Conservation (phyloP, 140 eudicot species). For the Bidens hawaiensis region DNA sequence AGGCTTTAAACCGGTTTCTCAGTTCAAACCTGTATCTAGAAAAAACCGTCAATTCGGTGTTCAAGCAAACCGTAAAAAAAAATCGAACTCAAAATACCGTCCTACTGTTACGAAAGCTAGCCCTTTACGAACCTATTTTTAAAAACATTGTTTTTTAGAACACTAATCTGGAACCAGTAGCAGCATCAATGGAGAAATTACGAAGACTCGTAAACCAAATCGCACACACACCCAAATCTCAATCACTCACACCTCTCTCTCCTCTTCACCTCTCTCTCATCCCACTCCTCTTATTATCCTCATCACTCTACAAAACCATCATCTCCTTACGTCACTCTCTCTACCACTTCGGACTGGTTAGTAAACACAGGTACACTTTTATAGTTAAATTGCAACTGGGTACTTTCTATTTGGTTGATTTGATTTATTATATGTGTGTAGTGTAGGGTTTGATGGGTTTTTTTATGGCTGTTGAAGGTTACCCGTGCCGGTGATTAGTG, state of each 20-base stretch:
- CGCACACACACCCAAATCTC: conserved; percentile 43
- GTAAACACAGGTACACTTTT: conserved; percentile 38
- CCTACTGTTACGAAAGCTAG: too few relatives aligned
- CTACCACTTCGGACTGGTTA: conserved; percentile 40
- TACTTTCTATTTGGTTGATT: neutral
- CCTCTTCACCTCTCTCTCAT: conserved; percentile 50
- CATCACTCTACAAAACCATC: conserved; percentile 50
- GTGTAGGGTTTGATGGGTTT: conserved; percentile 15
- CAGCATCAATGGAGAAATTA: conserved; percentile 49
- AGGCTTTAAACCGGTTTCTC: too few relatives aligned
- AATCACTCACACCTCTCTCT: conserved; percentile 32
- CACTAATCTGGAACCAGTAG: neutral
- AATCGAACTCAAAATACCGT: too few relatives aligned
- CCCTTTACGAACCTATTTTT: too few relatives aligned
- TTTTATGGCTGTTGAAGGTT: conserved; percentile 40
- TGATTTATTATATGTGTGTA: neutral
- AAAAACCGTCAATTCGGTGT: too few relatives aligned
- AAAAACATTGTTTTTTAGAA: too few relatives aligned
- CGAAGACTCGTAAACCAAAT: conserved; percentile 51
- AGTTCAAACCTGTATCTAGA: too few relatives aligned
- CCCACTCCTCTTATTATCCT: conserved; percentile 61
- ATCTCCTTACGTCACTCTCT: conserved; percentile 54
- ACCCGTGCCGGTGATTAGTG: conserved; percentile 88
- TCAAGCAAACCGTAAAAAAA: too few relatives aligned
- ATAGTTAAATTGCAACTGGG: neutral